Conservation (phyloP, 306 rosid genomes). For the Ammopiptanthus mongolicus region DNA sequence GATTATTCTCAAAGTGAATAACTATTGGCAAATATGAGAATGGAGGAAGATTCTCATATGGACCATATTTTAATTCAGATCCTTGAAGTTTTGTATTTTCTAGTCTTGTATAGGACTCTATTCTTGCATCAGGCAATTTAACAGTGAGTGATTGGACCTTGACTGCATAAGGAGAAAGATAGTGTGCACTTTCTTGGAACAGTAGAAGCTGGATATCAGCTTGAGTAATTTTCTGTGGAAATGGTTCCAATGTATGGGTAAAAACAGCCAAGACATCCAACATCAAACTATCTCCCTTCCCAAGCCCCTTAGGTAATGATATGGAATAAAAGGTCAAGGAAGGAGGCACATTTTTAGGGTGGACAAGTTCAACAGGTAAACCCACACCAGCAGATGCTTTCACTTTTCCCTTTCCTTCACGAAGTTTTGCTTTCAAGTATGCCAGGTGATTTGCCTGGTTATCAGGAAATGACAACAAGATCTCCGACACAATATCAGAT, state of each 20-base stretch:
- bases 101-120: slow-evolving; percentile 75
- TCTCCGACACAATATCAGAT: slow-evolving; percentile 45
- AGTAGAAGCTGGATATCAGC: slow-evolving; percentile 85
- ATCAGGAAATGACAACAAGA: slow-evolving; percentile 70
- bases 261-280: slow-evolving; percentile 74
- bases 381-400: slow-evolving; percentile 42
- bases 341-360: slow-evolving; percentile 56
- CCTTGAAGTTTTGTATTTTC: slow-evolving; percentile 69
- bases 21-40: slow-evolving; percentile 62
- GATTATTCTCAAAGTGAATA: slow-evolving; percentile 85
- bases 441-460: slow-evolving; percentile 62
- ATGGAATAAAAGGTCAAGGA: slow-evolving; percentile 59
- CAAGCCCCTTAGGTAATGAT: slow-evolving; percentile 68
- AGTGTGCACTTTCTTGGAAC: slow-evolving; percentile 74
- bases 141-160: slow-evolving; percentile 64
- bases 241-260: slow-evolving; percentile 58
- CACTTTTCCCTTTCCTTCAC: slow-evolving; percentile 70
- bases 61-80: slow-evolving; percentile 91
- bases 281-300: slow-evolving; percentile 57
- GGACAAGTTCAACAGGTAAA: slow-evolving; percentile 47
- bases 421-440: slow-evolving; percentile 42
- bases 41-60: slow-evolving; percentile 70
- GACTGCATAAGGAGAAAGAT: slow-evolving; percentile 77
- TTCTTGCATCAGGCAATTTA: slow-evolving; percentile 83
- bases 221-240: slow-evolving; percentile 86